Evolutionary conservation across 768 basidiomycete genomes (phyloP).

Genomic region (Jaapia argillacea): DNA sequence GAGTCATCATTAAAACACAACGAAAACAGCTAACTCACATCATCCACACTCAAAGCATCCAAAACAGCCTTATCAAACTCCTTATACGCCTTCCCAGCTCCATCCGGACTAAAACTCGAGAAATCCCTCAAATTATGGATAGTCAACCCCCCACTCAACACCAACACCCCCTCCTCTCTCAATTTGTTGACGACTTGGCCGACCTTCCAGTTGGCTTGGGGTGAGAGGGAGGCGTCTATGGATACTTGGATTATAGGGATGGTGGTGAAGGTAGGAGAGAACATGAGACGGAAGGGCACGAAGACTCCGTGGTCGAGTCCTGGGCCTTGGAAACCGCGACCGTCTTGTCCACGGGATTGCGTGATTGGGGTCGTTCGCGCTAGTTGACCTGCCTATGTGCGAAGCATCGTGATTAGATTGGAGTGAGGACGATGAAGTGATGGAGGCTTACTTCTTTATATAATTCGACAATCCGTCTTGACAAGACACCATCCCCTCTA

Average conservation of each 20-base stretch:
- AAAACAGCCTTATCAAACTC: constrained; percentile 52
- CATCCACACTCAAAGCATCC: constrained; percentile 36
- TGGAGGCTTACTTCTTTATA: constrained; percentile 37
- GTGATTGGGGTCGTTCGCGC: constrained; percentile 37
- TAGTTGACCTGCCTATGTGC: constrained; percentile 36
- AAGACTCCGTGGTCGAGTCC: constrained; percentile 78
- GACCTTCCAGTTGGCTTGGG: constrained; percentile 53
- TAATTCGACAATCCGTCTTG: constrained; percentile 49
- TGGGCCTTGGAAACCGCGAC: constrained; percentile 51
- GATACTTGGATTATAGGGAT: constrained; percentile 67
- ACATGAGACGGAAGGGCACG: constrained; percentile 72
- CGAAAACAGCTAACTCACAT: constrained; percentile 28
- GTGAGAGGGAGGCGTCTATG: constrained; percentile 49
- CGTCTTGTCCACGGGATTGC: constrained; percentile 56
- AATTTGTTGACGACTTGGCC: constrained; percentile 53
- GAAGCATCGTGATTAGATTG: neutral
- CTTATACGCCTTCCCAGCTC: constrained; percentile 36
- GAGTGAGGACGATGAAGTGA: constrained; percentile 3
- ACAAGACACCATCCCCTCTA: constrained; percentile 45
- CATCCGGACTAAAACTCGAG: constrained; percentile 36
- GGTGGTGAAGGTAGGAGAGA: constrained; percentile 48
- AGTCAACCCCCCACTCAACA: constrained; percentile 63
- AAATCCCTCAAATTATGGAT: constrained; percentile 58
- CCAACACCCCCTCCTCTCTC: constrained; percentile 55
- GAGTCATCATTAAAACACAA: too few relatives aligned